These are phyloP conservation scores for Piromyces finnis DNA, from an alignment of 192 early-diverging fungal species.

Conservation along the genomic window DNA sequence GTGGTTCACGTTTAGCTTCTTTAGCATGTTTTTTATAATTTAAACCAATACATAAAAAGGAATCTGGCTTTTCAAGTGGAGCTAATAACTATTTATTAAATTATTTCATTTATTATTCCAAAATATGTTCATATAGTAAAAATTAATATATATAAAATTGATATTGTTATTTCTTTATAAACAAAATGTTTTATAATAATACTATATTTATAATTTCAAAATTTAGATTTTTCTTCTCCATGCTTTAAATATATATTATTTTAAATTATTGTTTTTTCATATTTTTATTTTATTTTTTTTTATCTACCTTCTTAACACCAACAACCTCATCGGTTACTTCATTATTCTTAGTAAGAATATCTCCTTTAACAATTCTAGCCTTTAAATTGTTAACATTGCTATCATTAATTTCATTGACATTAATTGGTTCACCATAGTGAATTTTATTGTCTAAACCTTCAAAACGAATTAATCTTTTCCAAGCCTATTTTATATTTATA, in stretches of 20 bases:
- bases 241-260: too few species aligned
- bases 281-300: neutral
- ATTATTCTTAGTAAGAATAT: slow-evolving; percentile 9
- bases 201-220: too few species aligned
- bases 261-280: too few species aligned
- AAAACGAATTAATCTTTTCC: slow-evolving; percentile 20
- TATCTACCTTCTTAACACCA: slow-evolving; percentile 17
- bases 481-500: too few species aligned
- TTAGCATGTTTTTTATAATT: slow-evolving; percentile 36
- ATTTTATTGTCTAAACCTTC: slow-evolving; percentile 19
- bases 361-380: slow-evolving; percentile 23
- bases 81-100: slow-evolving; percentile 15
- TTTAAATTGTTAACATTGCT: slow-evolving; percentile 1
- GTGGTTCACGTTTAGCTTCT: slow-evolving; percentile 25
- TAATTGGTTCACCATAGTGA: slow-evolving; percentile 22
- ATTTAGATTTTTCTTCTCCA: too few species aligned
- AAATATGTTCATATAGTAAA: too few species aligned
- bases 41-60: slow-evolving; percentile 33
- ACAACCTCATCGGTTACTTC: slow-evolving; percentile 14
- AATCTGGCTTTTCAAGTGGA: slow-evolving; percentile 9
- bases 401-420: neutral
- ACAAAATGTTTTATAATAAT: too few species aligned
- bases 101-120: too few species aligned
- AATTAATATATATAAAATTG: too few species aligned
- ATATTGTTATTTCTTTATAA: too few species aligned